Evolutionary conservation across 73 alveolate genomes (phyloP), one percentile per base, ranked within the genome.

Genomic region (Paramecium pentaurelia): DNA sequence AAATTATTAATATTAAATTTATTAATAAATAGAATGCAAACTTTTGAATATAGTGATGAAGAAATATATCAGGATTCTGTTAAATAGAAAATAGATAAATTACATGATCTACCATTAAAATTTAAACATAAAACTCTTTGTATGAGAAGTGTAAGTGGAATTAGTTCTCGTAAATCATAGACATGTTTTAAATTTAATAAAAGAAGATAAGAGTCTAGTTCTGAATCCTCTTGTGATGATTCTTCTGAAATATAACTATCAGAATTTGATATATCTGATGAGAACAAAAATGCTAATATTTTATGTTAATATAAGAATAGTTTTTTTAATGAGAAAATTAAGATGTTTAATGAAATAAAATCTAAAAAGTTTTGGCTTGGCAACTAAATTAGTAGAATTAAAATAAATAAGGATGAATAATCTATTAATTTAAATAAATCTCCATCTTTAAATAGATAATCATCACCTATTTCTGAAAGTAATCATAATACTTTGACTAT

Each of bases 251-350:
- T 80, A 27, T 20, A 27, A 32, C 34, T 45, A 18, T 27, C 91
- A 80, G 91, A 80, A 44, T 80, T 27, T 42, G 91, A 80, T 42
- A 80, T 80, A n/a, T 45, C 75, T 3, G 71, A 80, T 25, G 75
- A 45, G 58, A 80, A 80, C 49, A 80, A 49, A 44, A 25, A 27
- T 7, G 30, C 91, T n/a, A 47, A 80, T 54, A 80, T 80, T n/a
- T 16, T 80, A 10, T 80, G 77, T 32, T 12, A 42, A 36, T 45
- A 80, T 80, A 80, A 80, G 87, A 44, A 73, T 36, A 73, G 87
- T 28, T 80, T 27, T 47, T 80, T 80, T 80, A 80, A 80, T 80
- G 77, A 80, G 27, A 80, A 42, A 47, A 80, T 80, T 6, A 80
- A 45, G 27, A 10, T 7, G 16, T 80, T 80, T 47, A 80, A 80